Evolutionary conservation across 202 grass and related monocot genomes (phyloP), one percentile per base, ranked within the genome.

Genomic region (Carex arenaria): DNA sequence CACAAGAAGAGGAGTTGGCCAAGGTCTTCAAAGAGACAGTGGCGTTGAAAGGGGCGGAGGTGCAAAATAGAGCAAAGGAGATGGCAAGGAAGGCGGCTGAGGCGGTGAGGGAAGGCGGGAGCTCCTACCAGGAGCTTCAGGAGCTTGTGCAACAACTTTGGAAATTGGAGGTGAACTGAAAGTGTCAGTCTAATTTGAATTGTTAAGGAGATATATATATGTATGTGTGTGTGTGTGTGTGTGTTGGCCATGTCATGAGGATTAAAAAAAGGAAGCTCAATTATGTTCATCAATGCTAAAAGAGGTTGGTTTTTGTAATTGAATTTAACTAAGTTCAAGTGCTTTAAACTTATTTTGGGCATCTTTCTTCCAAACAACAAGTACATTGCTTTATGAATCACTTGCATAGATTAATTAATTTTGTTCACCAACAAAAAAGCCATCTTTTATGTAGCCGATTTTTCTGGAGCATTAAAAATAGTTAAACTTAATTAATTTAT

Each of bases 61-160:
- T 86, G 83, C 47, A 72, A 40, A 64, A 20, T 5, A 12, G 40
- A 53, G 83, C 69, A 31, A 55, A 62, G 19, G 69, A 63, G 40
- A 75, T 85, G 83, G 7, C 14, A 56, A 43, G 70, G 36, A 86
- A 0, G 1, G 67, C 32, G 2, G 20, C 51, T 10, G 61, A 77
- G 85, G 70, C 43, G 5, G 34, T 11, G 31, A 80, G 34, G 0
- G 77, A 80, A 73, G 73, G 84, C 15, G 74, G 74, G 43, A 80
- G 61, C 60, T 85, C 72, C 4, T 53, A 53, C 62, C 12, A 19
- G 61, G 84, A 79, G 3, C 40, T 85, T 11, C 74, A 79, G 84
- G 74, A 34, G 15, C 47, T 80, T 72, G 61, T 79, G 38, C 19
- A 64, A 80, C 36, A 80, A 43, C 34, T 67, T 53, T 13, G 5